Base-by-base conservation (phyloP, 2,329 filamentous ascomycete genomes). In the Coniochaeta sp. region DNA sequence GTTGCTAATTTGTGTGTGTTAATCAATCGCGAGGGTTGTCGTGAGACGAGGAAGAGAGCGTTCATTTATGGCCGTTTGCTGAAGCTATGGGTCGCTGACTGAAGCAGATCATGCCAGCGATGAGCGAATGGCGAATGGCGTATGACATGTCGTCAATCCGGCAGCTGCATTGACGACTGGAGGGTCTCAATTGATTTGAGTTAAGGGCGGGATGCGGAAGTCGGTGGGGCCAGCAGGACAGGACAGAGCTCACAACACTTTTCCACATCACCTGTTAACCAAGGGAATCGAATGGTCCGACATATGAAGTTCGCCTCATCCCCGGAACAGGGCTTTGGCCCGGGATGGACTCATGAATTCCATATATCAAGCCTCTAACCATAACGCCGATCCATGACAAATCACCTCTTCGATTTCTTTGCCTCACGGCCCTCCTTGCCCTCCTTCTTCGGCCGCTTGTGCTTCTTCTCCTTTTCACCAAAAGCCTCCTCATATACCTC, bases 401-500 rank as follows among this genome's bases (percentile, higher is more conserved):
- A 52, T 52, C 47, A 52, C 47, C 47, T 52, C 47, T 52, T 52
- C 6, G 47, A 57, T 22, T 57, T 57, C 54, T 57, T 57, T 8
- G 16, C 28, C 31, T 57, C 26, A 9, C 34, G 1, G 4, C 54
- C 54, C 22, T 34, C 28, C 54, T 26, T 38, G 19, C 54, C 54
- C 26, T 57, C 54, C 33, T 57, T 86, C 72, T 85, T 86, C 14
- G 73, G 67, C 71, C 83, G 82, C 69, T 83, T 81, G 60, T 75
- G 71, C 63, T 74, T 77, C 68, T 79, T 81, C 28, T 78, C 63
- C 36, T 80, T 73, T 26, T 79, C 79, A 2, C 77, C 85, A 60
- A 85, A 76, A 57, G 76, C 81, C 69, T 86, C 79, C 59, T 87
- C 85, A 66, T 86, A 88, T 17, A 87, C 80, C 67, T 88, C 86